Conservation (phyloP, 306 rosid species). For the Oemleria cerasiformis region DNA sequence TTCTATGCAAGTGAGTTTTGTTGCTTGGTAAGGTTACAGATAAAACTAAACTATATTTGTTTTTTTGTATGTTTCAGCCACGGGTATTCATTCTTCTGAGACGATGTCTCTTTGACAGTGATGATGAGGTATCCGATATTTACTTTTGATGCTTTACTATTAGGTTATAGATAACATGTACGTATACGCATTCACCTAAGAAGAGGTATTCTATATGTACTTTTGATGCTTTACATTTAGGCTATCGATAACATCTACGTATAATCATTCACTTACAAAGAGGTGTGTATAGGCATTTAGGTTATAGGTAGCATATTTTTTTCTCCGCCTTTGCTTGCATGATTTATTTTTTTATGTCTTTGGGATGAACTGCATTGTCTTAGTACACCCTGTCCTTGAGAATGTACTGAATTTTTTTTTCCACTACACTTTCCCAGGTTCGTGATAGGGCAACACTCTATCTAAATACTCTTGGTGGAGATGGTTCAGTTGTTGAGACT, state of each 20-base stretch:
- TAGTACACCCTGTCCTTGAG: not conserved
- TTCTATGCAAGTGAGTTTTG: not conserved
- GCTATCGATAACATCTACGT: constrained; percentile 1
- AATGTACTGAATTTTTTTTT: not conserved
- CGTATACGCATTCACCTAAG: not conserved
- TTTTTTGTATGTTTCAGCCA: constrained; percentile 58
- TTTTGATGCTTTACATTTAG: not conserved
- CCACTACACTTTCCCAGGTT: constrained; percentile 51
- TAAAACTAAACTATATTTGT: constrained; percentile 14
- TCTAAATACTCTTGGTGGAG: constrained; percentile 79
- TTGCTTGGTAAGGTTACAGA: constrained; percentile 22
- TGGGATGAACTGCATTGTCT: not conserved
- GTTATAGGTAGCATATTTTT: not conserved
- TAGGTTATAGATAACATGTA: constrained; percentile 5
- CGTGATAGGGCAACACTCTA: constrained; percentile 98
- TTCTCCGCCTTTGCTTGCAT: not conserved
- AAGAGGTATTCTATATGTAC: not conserved
- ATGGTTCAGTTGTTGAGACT: constrained; percentile 66
- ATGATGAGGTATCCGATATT: constrained; percentile 67
- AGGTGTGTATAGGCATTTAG: not conserved
- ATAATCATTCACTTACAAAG: not conserved
- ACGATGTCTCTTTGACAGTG: constrained; percentile 93
- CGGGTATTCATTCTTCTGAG: constrained; percentile 74
- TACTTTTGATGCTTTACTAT: not conserved
- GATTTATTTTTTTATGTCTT: not conserved